phyloP scores from a whole-genome alignment of 2,329 filamentous ascomycete genomes.

The Penicillium polonicum region DNA sequence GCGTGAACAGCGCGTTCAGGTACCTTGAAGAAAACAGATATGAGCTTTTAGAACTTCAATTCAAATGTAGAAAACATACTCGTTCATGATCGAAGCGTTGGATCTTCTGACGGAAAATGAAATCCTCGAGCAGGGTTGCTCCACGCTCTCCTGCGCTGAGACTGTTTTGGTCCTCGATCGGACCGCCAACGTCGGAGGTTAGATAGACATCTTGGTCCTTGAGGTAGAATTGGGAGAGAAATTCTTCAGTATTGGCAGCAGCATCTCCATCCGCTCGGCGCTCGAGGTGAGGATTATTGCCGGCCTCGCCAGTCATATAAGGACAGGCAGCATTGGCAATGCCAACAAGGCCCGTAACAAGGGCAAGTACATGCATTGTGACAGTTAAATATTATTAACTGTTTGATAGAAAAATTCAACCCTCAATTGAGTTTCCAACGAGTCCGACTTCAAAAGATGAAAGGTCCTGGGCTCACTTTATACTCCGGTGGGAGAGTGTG shows the following conservation, averaged over 20 bases:
- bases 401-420: background rate
- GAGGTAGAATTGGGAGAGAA: conserved; percentile 46
- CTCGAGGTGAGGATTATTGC: conserved; percentile 10
- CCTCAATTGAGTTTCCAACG: background rate
- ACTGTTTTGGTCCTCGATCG: conserved; percentile 65
- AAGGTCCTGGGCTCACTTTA: conserved; percentile 8
- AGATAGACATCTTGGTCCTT: conserved; percentile 58
- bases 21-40: conserved; percentile 39
- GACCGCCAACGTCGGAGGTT: conserved; percentile 67
- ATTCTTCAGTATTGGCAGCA: conserved; percentile 37
- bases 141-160: conserved; percentile 66
- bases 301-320: conserved; percentile 39
- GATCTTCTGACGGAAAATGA: conserved; percentile 70
- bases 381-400: background rate
- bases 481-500: conserved; percentile 1
- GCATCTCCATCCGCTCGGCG: conserved; percentile 31
- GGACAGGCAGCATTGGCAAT: conserved; percentile 43
- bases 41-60: background rate
- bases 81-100: conserved; percentile 70
- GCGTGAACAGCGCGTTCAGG: conserved; percentile 69
- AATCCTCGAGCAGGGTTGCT: conserved; percentile 69
- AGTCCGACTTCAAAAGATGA: background rate
- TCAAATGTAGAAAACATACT: conserved; percentile 42
- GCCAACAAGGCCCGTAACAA: conserved; percentile 32
- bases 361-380: conserved; percentile 29